Conservation (phyloP, 345 rosid genomes). For the Limnanthes douglasii region DNA sequence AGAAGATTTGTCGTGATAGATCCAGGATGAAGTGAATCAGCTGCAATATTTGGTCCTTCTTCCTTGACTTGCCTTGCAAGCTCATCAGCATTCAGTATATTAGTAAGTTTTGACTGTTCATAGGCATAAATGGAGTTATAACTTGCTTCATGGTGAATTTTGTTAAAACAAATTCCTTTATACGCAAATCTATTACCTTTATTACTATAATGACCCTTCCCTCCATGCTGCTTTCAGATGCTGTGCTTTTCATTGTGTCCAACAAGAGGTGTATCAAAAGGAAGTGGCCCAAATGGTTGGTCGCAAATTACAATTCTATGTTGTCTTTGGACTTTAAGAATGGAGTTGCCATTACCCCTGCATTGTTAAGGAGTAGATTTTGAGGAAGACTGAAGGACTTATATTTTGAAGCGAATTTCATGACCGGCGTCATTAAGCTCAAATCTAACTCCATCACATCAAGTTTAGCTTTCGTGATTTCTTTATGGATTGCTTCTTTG, state of each 20-base stretch:
- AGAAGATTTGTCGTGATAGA: constrained; percentile 44
- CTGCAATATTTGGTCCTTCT: constrained; percentile 40
- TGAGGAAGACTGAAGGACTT: constrained; percentile 22
- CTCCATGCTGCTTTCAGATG: constrained; percentile 35
- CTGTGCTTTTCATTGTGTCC: constrained; percentile 65
- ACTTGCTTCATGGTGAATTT: constrained; percentile 46
- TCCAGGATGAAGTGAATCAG: constrained; percentile 76
- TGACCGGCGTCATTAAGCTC: constrained; percentile 17
- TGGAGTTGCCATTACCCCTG: constrained; percentile 51
- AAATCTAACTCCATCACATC: constrained; percentile 28
- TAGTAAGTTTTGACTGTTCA: constrained; percentile 73
- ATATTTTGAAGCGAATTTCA: constrained; percentile 28
- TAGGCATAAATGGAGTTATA: constrained; percentile 34
- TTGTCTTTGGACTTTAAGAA: constrained; percentile 32
- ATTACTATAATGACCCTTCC: constrained; percentile 60
- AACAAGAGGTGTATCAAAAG: constrained; percentile 48
- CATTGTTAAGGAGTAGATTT: constrained; percentile 44
- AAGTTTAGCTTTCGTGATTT: constrained; percentile 19
- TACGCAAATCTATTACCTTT: constrained; percentile 38
- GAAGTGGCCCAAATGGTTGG: constrained; percentile 64
- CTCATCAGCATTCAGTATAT: constrained; percentile 74
- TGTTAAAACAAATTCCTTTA: constrained; percentile 51
- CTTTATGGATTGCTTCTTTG: constrained; percentile 15
- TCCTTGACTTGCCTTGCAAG: constrained; percentile 58
- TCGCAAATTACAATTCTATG: constrained; percentile 43